Conservation (phyloP, 225 moss, liverwort and hornwort species). For the Neckera pumila region DNA sequence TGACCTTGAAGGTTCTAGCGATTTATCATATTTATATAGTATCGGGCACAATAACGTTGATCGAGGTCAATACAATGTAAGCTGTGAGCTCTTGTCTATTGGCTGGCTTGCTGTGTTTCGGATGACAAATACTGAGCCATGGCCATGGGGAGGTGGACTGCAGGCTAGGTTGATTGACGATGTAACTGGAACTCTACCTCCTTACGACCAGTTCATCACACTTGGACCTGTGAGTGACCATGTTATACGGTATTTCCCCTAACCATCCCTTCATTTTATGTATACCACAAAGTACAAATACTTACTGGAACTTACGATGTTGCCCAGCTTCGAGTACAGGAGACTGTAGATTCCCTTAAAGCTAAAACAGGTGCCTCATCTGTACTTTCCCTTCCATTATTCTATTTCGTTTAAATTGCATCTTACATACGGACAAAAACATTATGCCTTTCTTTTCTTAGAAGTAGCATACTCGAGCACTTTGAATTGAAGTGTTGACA, state of each 20-base stretch:
- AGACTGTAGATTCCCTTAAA: conserved; percentile 84
- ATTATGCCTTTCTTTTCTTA: background rate
- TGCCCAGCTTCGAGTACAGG: conserved; percentile 74
- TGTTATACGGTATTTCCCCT: background rate
- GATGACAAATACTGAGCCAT: background rate
- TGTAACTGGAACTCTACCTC: conserved; percentile 92
- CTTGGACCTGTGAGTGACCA: conserved; percentile 74
- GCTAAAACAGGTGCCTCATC: conserved; percentile 45
- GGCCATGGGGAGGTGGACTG: conserved; percentile 3
- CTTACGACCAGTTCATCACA: conserved; percentile 96
- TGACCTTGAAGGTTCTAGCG: background rate
- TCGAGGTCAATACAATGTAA: background rate
- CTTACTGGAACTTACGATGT: background rate
- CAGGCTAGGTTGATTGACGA: conserved; percentile 99
- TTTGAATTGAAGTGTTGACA: background rate
- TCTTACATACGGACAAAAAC: background rate
- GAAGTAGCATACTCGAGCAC: background rate
- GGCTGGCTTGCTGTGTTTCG: background rate
- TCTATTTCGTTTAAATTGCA: background rate
- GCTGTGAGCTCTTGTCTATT: background rate
- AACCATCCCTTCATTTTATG: background rate
- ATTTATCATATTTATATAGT: background rate
- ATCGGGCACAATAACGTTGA: background rate
- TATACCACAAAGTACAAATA: background rate
- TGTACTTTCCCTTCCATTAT: background rate